Evolutionary conservation across 768 basidiomycete species (phyloP), one percentile per base, ranked within the genome.

Genomic region (Pleurotus citrinopileatus): DNA sequence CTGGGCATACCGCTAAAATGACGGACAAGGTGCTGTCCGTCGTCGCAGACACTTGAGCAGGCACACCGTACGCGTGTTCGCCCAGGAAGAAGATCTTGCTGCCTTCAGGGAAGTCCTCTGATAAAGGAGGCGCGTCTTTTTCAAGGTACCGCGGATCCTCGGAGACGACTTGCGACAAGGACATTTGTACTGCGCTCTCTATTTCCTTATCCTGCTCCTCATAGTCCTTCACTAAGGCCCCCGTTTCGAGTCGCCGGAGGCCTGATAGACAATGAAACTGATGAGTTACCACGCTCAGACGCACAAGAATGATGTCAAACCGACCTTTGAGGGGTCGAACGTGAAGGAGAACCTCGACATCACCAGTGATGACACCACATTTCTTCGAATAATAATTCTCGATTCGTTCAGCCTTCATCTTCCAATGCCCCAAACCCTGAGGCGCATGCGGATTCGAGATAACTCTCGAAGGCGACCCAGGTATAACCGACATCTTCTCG

Each of bases 1-100:
- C 25, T 55, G 13, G 28, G 65, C 77, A 57, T 63, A 96, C 94
- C n/a, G 94, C 95, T 55, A 98, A 80, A 40, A 91, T 71, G 44
- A 98, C 89, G 8, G 92, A 87, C 10, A 98, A 70, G 1, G 82
- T 74, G 2, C 79, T 77, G 2, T 89, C 81, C 0, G 80, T 80
- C 0, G 93, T 91, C 0, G 72, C 79, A 34, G 83, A 79, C 9
- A 99, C 92, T 62, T 94, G 90, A 0, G 95, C 94, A 12, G 96
- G 93, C 2, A 91, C 87, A n/a, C 97, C 97, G 63, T 96, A 99
- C 0, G 91, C 93, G 65, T 93, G 87, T 63, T 91, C 88, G 13
- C 96, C 95, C 5, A 98, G 78, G 83, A 98, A 98, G 72, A 99
- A 97, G 25, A 98, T 90, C 65, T 88, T 91, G 67, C 84, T 89